Evolutionary conservation across 805 yeast species (phyloP).

Genomic region (Lachancea sp.): DNA sequence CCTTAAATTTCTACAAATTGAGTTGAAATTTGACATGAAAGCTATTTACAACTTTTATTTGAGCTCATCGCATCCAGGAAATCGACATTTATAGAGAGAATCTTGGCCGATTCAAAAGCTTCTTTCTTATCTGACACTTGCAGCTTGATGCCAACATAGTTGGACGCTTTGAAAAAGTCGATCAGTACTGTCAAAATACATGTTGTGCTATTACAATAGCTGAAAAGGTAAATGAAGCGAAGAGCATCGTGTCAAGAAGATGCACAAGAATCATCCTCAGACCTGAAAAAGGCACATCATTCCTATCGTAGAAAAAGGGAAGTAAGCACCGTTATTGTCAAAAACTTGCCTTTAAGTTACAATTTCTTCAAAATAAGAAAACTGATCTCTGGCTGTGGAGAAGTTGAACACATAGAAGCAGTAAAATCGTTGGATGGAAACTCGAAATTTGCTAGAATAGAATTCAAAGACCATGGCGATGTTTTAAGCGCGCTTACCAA

Average conservation of each 20-base stretch:
- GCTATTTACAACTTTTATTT: too few species aligned
- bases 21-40: too few species aligned
- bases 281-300: not conserved
- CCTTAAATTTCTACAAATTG: too few species aligned
- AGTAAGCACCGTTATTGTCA: constrained; percentile 48
- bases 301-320: constrained; percentile 44
- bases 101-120: too few species aligned
- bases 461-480: constrained; percentile 43
- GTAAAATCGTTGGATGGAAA: constrained; percentile 15
- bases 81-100: too few species aligned
- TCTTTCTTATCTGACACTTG: too few species aligned
- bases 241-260: not conserved
- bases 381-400: constrained; percentile 60
- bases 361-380: constrained; percentile 36
- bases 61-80: too few species aligned
- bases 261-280: not conserved
- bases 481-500: constrained; percentile 56
- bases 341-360: constrained; percentile 38
- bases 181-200: too few species aligned
- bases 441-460: constrained; percentile 46
- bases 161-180: too few species aligned
- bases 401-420: constrained; percentile 35
- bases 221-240: not conserved
- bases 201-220: not conserved
- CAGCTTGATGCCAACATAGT: too few species aligned